These are phyloP conservation scores for Rhodosporidiobolus odoratus DNA, from an alignment of 768 basidiomycete genomes.

Conservation along the genomic window DNA sequence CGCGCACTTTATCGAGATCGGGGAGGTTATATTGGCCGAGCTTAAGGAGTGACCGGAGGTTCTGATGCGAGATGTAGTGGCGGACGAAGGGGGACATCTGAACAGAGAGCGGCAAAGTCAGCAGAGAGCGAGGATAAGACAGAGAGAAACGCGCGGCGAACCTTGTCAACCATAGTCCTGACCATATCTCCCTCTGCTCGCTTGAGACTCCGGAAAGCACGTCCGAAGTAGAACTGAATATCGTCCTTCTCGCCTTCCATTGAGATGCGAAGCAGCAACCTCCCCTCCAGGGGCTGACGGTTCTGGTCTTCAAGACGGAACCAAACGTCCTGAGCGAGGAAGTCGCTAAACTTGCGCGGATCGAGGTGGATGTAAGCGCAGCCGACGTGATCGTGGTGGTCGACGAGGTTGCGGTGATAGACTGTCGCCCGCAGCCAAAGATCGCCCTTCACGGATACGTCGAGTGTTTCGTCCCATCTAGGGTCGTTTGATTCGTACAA, in stretches of 20 bases:
- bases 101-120: not conserved
- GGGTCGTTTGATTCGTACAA: conserved; percentile 85
- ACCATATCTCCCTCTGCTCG: conserved; percentile 93
- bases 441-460: conserved; percentile 85
- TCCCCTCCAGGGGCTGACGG: conserved; percentile 54
- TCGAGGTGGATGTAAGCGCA: conserved; percentile 88
- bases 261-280: conserved; percentile 78
- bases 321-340: conserved; percentile 85
- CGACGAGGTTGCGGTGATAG: conserved; percentile 79
- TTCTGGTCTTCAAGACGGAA: conserved; percentile 69
- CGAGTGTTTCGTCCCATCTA: conserved; percentile 98
- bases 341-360: conserved; percentile 78
- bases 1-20: conserved; percentile 69
- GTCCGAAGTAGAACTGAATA: conserved; percentile 92
- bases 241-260: conserved; percentile 99
- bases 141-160: conserved; percentile 47
- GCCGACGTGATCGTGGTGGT: conserved; percentile 78
- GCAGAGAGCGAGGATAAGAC: not conserved
- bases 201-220: conserved; percentile 84
- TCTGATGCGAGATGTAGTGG: conserved; percentile 35
- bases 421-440: conserved; percentile 96
- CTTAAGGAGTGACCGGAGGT: conserved; percentile 38
- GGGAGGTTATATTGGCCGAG: conserved; percentile 49
- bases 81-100: conserved; percentile 90
- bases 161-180: conserved; percentile 94